A percentile compares a stretch with the other conserved stretches of the same genome.
Evolutionary conservation across 2,329 filamentous ascomycete species (phyloP).

Genomic region (Rhynchosporium agropyri): DNA sequence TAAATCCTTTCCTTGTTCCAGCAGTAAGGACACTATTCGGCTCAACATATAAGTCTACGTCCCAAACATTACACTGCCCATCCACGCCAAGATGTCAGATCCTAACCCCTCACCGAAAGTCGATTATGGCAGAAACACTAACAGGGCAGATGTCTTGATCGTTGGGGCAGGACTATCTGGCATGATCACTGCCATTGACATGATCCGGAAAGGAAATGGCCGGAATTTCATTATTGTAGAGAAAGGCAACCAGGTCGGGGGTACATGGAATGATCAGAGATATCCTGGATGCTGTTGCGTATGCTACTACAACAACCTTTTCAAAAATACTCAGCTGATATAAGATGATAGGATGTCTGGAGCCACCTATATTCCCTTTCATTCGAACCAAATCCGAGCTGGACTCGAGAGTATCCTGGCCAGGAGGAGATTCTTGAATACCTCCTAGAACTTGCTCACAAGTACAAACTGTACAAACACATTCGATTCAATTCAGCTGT

Average conservation of each 20-base stretch:
- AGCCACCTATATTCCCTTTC: conserved; percentile 59
- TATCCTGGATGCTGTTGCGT: conserved; percentile 60
- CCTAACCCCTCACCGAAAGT: conserved; percentile 23
- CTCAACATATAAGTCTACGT: too few species aligned
- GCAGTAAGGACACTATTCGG: too few species aligned
- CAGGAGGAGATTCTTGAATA: conserved; percentile 63
- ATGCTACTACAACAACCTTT: conserved; percentile 36
- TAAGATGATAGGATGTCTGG: conserved; percentile 45
- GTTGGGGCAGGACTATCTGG: conserved; percentile 48
- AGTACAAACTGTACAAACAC: conserved; percentile 57
- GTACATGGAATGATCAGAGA: conserved; percentile 57
- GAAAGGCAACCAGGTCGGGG: conserved; percentile 47
- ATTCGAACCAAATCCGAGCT: conserved; percentile 60
- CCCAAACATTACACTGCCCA: too few species aligned
- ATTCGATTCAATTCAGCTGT: conserved; percentile 60
- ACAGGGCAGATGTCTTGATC: conserved; percentile 42
- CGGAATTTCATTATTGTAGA: conserved; percentile 49
- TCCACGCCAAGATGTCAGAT: conserved; percentile 22
- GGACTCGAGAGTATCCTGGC: conserved; percentile 59
- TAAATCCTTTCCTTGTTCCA: neutral
- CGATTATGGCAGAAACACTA: conserved; percentile 32
- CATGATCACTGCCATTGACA: conserved; percentile 47
- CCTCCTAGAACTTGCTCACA: conserved; percentile 54
- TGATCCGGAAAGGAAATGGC: conserved; percentile 49
- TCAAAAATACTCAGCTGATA: conserved; percentile 2